phyloP scores from a whole-genome alignment of 169 alveolate genomes.

The Eimeria acervulina region DNA sequence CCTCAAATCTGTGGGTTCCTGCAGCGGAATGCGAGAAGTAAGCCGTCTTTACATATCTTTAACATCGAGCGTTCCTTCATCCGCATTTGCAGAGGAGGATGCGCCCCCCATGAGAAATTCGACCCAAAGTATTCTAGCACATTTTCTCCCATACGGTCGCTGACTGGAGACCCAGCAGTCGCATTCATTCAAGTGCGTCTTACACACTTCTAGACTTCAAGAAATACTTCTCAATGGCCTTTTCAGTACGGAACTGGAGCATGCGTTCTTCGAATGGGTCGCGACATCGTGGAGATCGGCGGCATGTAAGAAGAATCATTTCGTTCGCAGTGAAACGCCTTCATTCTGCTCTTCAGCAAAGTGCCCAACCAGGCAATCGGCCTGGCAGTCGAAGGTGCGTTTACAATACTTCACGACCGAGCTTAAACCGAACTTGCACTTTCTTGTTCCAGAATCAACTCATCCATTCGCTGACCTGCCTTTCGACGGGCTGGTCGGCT shows the following conservation, averaged over 20 bases:
- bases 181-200: constrained; percentile 82
- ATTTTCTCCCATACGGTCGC: constrained; percentile 84
- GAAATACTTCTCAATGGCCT: neutral
- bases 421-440: neutral
- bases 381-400: constrained; percentile 91
- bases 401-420: neutral
- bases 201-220: neutral
- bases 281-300: constrained; percentile 82
- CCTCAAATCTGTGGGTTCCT: constrained; percentile 94
- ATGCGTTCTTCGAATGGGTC: constrained; percentile 84
- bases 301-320: constrained; percentile 74
- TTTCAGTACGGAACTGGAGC: constrained; percentile 84
- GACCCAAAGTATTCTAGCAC: constrained; percentile 91
- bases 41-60: neutral
- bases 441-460: constrained; percentile 87
- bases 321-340: constrained; percentile 1
- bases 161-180: constrained; percentile 83
- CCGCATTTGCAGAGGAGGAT: constrained; percentile 89
- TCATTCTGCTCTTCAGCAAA: constrained; percentile 81
- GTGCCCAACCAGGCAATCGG: constrained; percentile 94
- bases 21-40: constrained; percentile 89
- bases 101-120: constrained; percentile 91
- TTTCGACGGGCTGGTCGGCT: constrained; percentile 96
- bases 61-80: neutral
- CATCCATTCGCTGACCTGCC: constrained; percentile 95